Conservation (phyloP, 2,329 filamentous ascomycete species). For the Pseudomassariella vexata region DNA sequence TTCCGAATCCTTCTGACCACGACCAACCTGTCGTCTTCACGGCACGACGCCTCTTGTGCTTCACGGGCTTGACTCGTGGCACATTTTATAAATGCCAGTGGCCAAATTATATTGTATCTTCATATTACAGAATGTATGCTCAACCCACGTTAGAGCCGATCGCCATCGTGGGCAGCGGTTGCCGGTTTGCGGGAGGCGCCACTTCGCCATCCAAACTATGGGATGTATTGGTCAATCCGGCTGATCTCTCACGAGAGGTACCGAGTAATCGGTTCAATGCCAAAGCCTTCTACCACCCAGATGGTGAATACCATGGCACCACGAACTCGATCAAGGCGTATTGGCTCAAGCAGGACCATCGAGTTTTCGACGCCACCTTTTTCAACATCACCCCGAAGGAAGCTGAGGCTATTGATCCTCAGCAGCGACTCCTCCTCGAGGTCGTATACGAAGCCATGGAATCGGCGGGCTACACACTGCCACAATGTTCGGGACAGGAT, state of each 20-base stretch:
- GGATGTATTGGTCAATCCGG: conserved; percentile 17
- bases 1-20: too few relatives aligned
- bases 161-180: conserved; percentile 23
- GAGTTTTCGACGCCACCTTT: conserved; percentile 24
- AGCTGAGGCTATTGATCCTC: conserved; percentile 27
- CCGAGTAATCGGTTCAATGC: conserved; percentile 19
- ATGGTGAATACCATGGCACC: conserved; percentile 24
- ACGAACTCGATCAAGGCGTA: conserved; percentile 23
- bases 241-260: conserved; percentile 22
- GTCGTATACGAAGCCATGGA: conserved; percentile 30
- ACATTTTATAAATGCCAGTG: neutral
- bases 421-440: conserved; percentile 26
- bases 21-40: too few relatives aligned
- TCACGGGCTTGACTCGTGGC: too few relatives aligned
- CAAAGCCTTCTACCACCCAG: conserved; percentile 21
- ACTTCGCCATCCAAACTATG: conserved; percentile 20
- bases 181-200: conserved; percentile 21
- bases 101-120: neutral
- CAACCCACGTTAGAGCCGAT: conserved; percentile 17
- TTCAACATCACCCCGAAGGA: conserved; percentile 29
- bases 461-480: conserved; percentile 21
- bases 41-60: too few relatives aligned
- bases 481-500: conserved; percentile 18
- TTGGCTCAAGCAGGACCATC: conserved; percentile 20
- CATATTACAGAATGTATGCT: conserved; percentile 12